phyloP scores from a whole-genome alignment of 1,139 yeast genomes.

The Saccharomyces hybrid region DNA sequence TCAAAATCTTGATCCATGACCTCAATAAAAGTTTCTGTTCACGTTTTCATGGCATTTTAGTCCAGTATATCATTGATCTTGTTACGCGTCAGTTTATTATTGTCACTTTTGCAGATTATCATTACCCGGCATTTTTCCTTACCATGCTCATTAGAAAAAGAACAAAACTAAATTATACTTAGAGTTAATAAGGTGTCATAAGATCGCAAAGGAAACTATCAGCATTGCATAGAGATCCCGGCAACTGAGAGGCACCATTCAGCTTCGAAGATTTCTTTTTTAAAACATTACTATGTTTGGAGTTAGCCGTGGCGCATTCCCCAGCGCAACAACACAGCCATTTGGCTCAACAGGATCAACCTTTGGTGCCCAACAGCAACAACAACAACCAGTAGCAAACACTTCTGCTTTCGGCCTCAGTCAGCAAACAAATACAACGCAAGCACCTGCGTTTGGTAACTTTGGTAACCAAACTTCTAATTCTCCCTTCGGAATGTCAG shows the following conservation, averaged over 20 bases:
- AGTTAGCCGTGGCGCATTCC: conserved; percentile 18
- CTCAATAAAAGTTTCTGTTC: background rate
- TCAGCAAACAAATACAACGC: background rate
- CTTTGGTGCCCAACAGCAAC: conserved; percentile 26
- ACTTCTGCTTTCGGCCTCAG: background rate
- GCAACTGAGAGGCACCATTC: background rate
- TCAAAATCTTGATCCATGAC: conserved; percentile 2
- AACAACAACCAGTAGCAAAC: conserved; percentile 3
- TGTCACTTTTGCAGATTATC: background rate
- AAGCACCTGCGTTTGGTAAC: background rate
- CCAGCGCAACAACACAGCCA: conserved; percentile 37
- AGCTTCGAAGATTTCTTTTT: conserved; percentile 3
- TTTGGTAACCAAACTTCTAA: conserved; percentile 33
- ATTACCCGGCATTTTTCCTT: background rate
- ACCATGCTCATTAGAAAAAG: background rate
- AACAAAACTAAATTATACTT: background rate
- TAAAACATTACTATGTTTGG: conserved; percentile 19
- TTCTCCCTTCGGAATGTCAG: conserved; percentile 19
- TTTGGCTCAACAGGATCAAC: conserved; percentile 32
- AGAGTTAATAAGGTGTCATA: background rate
- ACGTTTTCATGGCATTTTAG: background rate
- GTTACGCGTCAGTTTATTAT: background rate
- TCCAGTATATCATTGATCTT: background rate
- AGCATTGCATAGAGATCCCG: background rate
- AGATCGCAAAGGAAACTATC: background rate